phyloP scores from a whole-genome alignment of 306 rosid genomes.

The Abrus precatorius region DNA sequence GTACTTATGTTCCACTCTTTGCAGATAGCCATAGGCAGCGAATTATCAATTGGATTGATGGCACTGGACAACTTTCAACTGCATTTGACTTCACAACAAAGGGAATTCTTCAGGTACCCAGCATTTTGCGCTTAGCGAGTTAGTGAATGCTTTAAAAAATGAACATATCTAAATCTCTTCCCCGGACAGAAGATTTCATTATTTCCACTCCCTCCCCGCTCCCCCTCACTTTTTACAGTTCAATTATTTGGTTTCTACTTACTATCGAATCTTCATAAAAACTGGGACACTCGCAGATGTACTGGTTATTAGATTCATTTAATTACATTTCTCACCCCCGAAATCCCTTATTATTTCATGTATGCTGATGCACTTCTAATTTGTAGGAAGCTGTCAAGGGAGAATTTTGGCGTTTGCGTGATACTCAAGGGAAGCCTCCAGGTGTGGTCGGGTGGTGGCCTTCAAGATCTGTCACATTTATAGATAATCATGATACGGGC shows the following conservation, averaged over 20 bases:
- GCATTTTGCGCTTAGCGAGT: conserved; percentile 15
- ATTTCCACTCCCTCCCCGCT: not conserved
- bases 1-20: conserved; percentile 15
- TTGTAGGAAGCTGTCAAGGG: conserved; percentile 92
- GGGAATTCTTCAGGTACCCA: conserved; percentile 90
- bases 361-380: not conserved
- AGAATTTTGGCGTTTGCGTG: conserved; percentile 82
- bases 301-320: conserved; percentile 18
- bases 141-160: conserved; percentile 5
- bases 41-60: conserved; percentile 85
- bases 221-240: not conserved
- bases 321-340: conserved; percentile 13
- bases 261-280: not conserved
- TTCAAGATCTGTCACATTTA: conserved; percentile 84
- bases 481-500: conserved; percentile 94
- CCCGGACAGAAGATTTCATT: not conserved
- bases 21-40: conserved; percentile 90
- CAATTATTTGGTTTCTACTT: not conserved
- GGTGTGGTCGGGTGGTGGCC: conserved; percentile 96
- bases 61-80: conserved; percentile 83
- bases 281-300: not conserved
- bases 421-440: conserved; percentile 87
- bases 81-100: conserved; percentile 98
- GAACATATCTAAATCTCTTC: not conserved
- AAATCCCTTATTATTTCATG: conserved; percentile 22